Evolutionary conservation across 73 alveolate species (phyloP).

Genomic region (Paramecium primaurelia): DNA sequence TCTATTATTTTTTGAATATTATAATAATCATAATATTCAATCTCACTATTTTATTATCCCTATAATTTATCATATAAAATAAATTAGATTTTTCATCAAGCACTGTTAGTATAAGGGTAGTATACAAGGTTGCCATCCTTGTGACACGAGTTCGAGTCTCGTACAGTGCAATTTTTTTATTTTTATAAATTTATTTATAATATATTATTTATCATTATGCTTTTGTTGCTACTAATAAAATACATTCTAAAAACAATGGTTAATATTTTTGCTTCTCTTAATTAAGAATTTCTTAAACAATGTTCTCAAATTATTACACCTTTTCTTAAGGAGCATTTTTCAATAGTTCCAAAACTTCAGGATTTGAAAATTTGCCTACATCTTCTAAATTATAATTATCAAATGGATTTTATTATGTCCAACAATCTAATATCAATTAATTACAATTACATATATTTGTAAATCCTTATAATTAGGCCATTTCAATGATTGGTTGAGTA

Average conservation of each 20-base stretch:
- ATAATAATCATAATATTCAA: neutral
- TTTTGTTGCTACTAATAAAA: neutral
- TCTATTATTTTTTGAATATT: neutral
- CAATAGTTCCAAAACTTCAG: neutral
- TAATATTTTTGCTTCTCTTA: neutral
- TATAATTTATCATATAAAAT: neutral
- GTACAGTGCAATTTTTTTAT: slow-evolving; percentile 56
- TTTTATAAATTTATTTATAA: neutral
- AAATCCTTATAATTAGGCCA: slow-evolving; percentile 12
- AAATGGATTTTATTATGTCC: neutral
- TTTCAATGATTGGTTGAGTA: neutral
- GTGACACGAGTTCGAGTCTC: slow-evolving; percentile 68
- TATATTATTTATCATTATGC: neutral
- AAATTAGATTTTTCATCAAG: neutral
- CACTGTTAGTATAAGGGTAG: slow-evolving; percentile 65
- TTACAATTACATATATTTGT: neutral
- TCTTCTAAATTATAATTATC: neutral
- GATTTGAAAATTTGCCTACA: neutral
- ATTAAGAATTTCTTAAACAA: neutral
- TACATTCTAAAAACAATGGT: neutral
- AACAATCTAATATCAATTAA: neutral
- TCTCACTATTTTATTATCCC: neutral
- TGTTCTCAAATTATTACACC: neutral
- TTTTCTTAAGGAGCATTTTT: neutral
- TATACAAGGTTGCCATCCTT: slow-evolving; percentile 65